A percentile compares a stretch with the other conserved stretches of the same genome.
These are phyloP conservation scores for Linnemannia schmuckeri DNA, from an alignment of 192 early-diverging fungal species.

Conservation along the genomic window DNA sequence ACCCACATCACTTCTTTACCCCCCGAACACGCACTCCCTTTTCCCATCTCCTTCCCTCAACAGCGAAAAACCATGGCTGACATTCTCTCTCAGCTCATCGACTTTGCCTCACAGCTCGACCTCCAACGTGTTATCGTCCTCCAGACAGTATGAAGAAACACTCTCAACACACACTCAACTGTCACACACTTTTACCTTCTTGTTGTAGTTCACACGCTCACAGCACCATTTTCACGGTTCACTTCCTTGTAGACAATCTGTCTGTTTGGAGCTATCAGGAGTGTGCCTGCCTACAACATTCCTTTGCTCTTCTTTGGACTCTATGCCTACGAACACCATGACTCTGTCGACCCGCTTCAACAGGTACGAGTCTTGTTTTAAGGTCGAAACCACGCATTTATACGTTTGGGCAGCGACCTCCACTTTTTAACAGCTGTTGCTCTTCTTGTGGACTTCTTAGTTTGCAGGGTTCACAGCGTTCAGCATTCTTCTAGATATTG, in stretches of 20 bases:
- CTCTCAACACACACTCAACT: neutral
- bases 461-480: conserved; percentile 62
- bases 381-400: neutral
- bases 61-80: conserved; percentile 26
- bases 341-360: conserved; percentile 65
- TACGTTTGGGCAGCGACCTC: too few species aligned
- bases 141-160: conserved; percentile 26
- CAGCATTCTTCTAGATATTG: conserved; percentile 62
- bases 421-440: neutral
- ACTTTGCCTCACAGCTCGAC: conserved; percentile 51
- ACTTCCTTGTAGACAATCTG: conserved; percentile 54
- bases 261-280: conserved; percentile 61
- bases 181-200: neutral
- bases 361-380: conserved; percentile 40
- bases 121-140: conserved; percentile 48
- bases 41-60: neutral
- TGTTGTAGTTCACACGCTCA: neutral
- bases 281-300: conserved; percentile 64
- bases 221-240: neutral
- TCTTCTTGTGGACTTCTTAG: conserved; percentile 22
- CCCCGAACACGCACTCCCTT: neutral
- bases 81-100: conserved; percentile 51
- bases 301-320: conserved; percentile 68
- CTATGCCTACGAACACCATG: conserved; percentile 64
- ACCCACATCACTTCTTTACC: neutral